A percentile compares a stretch with the other conserved stretches of the same genome.
phyloP scores from a whole-genome alignment of 139 green algal genomes.

The Limnomonas spitsbergensis region DNA sequence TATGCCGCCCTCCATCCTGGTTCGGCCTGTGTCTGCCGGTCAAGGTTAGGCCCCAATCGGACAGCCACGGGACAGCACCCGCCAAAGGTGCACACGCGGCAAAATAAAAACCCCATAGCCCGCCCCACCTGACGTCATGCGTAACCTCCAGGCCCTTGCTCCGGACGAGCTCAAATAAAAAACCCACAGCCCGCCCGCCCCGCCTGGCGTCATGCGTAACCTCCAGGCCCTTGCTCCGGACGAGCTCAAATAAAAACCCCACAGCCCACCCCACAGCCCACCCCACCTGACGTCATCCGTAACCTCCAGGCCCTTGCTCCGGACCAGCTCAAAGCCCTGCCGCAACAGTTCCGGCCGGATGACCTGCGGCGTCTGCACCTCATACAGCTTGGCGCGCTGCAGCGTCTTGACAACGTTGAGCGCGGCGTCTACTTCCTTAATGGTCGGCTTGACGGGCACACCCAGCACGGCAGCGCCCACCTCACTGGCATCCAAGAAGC shows the following conservation, averaged over 20 bases:
- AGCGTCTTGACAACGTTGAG: conserved; percentile 84
- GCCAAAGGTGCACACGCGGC: no score
- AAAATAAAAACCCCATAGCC: no score
- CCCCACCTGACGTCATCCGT: conserved; percentile 91
- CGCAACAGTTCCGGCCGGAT: conserved; percentile 79
- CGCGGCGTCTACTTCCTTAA: conserved; percentile 84
- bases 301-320: conserved; percentile 74
- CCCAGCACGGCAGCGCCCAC: conserved; percentile 92
- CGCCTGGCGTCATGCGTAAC: conserved; percentile 94
- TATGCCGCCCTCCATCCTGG: no score
- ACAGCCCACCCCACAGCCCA: no score
- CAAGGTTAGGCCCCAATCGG: no score
- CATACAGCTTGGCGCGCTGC: conserved; percentile 84
- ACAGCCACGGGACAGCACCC: no score
- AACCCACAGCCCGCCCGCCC: no score
- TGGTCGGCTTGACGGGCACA: conserved; percentile 93
- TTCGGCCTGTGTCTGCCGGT: no score
- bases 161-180: conserved; percentile 82
- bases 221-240: conserved; percentile 69
- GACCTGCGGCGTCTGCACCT: conserved; percentile 96
- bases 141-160: conserved; percentile 84
- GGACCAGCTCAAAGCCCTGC: conserved; percentile 81
- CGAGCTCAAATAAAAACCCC: conserved; percentile 88
- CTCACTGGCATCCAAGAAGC: conserved; percentile 25
- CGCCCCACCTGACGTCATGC: conserved; percentile 87